These are phyloP conservation scores for Zarea fungicola DNA, from an alignment of 2,329 filamentous ascomycete species.

Conservation along the genomic window DNA sequence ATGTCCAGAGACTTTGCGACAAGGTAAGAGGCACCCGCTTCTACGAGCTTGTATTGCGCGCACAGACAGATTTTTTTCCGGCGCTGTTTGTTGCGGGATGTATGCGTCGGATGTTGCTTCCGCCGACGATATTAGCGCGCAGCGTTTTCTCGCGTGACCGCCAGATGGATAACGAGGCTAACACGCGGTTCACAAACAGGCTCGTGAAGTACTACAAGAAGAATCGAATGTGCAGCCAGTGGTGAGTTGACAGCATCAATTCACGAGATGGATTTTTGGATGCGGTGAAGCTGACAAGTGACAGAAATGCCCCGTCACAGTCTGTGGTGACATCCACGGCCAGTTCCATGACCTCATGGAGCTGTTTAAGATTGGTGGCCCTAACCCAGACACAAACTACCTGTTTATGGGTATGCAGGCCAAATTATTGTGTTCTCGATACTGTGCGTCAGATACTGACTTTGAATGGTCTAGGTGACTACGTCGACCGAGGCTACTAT, in stretches of 20 bases:
- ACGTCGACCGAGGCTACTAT: slow-evolving; percentile 97
- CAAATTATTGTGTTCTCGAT: not conserved
- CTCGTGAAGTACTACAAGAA: slow-evolving; percentile 91
- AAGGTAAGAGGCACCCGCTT: slow-evolving; percentile 58
- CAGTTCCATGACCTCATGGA: slow-evolving; percentile 99
- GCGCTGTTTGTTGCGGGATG: not conserved
- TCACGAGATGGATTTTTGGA: not conserved
- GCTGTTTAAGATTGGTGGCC: slow-evolving; percentile 97
- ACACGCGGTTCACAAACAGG: slow-evolving; percentile 44
- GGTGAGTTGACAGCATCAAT: slow-evolving; percentile 52
- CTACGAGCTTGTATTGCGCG: not conserved
- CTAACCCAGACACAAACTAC: slow-evolving; percentile 97
- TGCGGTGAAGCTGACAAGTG: slow-evolving; percentile 1
- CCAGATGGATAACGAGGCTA: slow-evolving; percentile 1
- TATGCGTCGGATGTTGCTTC: slow-evolving; percentile 7
- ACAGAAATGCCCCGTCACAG: slow-evolving; percentile 96
- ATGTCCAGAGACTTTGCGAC: slow-evolving; percentile 95
- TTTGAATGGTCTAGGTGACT: slow-evolving; percentile 62
- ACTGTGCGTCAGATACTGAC: not conserved
- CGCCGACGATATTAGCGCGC: slow-evolving; percentile 14
- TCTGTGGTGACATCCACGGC: slow-evolving; percentile 98
- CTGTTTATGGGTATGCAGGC: slow-evolving; percentile 73
- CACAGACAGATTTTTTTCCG: not conserved
- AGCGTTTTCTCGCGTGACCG: slow-evolving; percentile 27
- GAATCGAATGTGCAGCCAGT: slow-evolving; percentile 99